Evolutionary conservation across 331 rosid genomes (phyloP), one percentile per base, ranked within the genome.

Genomic region (Acacia pycnantha): DNA sequence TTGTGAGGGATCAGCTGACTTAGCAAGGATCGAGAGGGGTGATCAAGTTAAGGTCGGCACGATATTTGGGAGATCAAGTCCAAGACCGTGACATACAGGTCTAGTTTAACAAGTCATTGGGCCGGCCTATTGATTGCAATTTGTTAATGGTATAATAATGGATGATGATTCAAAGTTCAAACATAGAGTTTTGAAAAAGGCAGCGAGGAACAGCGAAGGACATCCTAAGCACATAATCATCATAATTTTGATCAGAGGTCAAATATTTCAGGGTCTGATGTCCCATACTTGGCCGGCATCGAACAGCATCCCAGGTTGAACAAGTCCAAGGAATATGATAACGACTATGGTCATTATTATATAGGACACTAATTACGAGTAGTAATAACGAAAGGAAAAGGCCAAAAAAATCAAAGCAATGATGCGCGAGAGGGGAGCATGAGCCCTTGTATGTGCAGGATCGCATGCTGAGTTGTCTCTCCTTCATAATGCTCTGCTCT

Each of bases 301-400:
- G 33, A 65, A 70, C 79, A 77, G 88, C 90, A 86, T 88, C 88
- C 88, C 82, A 88, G 90, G 84, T 64, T 79, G 80, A 50, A 66
- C 53, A 58, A 82, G 68, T 77, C 70, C 73, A 76, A 37, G 80
- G 71, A 81, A 64, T 70, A 80, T 82, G 82, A 77, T 82, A 46
- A 72, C 58, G 76, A 84, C 77, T 50, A 40, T 75, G 53, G 69
- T 84, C 83, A 82, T 84, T 83, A 78, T 71, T 35, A 31, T 56
- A 56, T 56, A 21, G 85, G 37, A 65, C 76, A 56, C 64, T n/a
- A 22, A 24, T 9, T 6, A 6, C 41, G 40, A 37, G 40, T 37
- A 37, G 40, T 3, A 58, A 22, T 73, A 74, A 65, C 74, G 85
- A 62, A 73, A 77, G 47, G 76, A 70, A 74, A 77, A 18, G 11